phyloP scores from a whole-genome alignment of 2,329 filamentous ascomycete species.

The Xylariales sp. region DNA sequence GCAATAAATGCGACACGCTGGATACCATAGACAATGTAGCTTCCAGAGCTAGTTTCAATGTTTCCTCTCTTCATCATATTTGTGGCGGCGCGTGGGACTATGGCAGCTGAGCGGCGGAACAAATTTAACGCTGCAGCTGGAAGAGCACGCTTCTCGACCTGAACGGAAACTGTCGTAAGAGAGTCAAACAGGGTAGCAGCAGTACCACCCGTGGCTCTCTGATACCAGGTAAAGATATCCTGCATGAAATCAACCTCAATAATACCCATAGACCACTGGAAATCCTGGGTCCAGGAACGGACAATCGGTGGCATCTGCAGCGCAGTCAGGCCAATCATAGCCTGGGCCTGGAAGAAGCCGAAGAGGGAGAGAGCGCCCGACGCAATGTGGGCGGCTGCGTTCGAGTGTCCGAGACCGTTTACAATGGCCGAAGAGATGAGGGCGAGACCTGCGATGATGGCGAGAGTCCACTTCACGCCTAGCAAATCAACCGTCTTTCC shows the following conservation, averaged over 20 bases:
- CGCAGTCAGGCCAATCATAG: conserved; percentile 73
- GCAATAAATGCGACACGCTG: conserved; percentile 78
- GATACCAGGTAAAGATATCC: conserved; percentile 80
- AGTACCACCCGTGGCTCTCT: conserved; percentile 75
- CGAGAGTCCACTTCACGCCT: conserved; percentile 76
- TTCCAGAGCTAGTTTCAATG: conserved; percentile 37
- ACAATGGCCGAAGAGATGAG: conserved; percentile 76
- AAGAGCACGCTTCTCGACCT: conserved; percentile 57
- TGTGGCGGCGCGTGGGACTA: conserved; percentile 22
- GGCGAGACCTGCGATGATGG: conserved; percentile 71
- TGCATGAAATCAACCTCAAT: conserved; percentile 77
- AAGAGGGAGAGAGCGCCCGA: conserved; percentile 81
- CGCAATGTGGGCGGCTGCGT: conserved; percentile 82
- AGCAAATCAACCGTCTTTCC: conserved; percentile 79
- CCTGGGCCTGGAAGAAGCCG: conserved; percentile 82
- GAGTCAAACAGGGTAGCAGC: conserved; percentile 70
- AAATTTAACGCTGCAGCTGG: conserved; percentile 23
- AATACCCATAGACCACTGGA: conserved; percentile 90
- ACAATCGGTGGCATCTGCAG: conserved; percentile 76
- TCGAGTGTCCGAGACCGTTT: conserved; percentile 78
- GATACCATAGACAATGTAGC: conserved; percentile 64
- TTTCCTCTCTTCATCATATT: conserved; percentile 42
- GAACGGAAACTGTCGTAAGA: conserved; percentile 65
- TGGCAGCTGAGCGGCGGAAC: conserved; percentile 21
- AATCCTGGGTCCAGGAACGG: conserved; percentile 83